Percentiles rank a stretch among this genome's conserved stretches.
These are phyloP conservation scores for Rhynchospora breviuscula DNA, from an alignment of 176 grass and related monocot species.

Conservation along the genomic window DNA sequence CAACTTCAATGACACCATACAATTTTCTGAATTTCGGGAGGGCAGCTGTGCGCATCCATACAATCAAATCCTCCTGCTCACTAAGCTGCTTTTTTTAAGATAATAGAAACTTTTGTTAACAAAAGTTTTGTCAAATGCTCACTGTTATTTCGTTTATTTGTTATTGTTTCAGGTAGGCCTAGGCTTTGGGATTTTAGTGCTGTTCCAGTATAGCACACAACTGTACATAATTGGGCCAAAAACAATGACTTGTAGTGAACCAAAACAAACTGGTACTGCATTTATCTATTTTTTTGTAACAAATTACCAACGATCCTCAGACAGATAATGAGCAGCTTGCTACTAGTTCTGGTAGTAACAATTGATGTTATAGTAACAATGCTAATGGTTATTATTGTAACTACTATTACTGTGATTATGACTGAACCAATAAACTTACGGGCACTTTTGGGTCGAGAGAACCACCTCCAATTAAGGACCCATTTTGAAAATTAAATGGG, in stretches of 20 bases:
- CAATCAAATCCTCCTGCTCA: conserved; percentile 86
- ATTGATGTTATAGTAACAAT: conserved; percentile 12
- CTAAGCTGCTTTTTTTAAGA: conserved; percentile 47
- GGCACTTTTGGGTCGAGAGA: conserved; percentile 66
- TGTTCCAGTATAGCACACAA: background rate
- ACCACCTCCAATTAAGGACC: conserved; percentile 74
- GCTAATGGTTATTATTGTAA: background rate
- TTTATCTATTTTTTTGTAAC: background rate
- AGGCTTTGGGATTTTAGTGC: background rate
- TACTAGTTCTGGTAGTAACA: background rate
- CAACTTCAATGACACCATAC: conserved; percentile 75
- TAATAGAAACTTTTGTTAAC: background rate
- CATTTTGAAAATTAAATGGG: conserved; percentile 97
- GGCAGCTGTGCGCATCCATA: conserved; percentile 88
- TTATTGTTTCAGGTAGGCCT: background rate
- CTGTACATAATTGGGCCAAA: background rate
- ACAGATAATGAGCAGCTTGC: background rate
- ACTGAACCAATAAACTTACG: conserved; percentile 38
- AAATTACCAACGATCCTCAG: background rate
- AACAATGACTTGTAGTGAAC: background rate
- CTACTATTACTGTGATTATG: background rate
- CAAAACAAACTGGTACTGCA: background rate
- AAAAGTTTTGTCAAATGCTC: background rate
- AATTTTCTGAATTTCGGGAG: conserved; percentile 88
- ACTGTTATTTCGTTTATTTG: background rate